Evolutionary conservation across 139 green algal genomes (phyloP).

Genomic region (Haematococcus sp.): DNA sequence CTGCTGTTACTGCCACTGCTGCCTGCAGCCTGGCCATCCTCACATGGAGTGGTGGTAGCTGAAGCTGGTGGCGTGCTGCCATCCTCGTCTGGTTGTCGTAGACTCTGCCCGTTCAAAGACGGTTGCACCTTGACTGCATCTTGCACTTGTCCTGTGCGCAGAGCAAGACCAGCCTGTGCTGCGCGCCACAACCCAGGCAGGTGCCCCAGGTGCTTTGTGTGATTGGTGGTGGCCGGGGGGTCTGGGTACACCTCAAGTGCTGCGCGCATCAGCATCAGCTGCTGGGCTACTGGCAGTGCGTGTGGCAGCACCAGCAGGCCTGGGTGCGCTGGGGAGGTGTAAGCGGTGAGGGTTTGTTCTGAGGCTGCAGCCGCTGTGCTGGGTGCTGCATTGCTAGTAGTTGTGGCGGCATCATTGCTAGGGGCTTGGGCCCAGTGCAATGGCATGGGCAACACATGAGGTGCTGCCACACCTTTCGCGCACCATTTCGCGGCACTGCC

Average conservation of each 20-base stretch:
- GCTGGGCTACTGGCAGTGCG: background rate
- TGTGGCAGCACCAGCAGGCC: constrained; percentile 3
- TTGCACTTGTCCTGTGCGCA: background rate
- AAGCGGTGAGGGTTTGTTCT: background rate
- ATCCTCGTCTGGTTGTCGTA: too few species aligned
- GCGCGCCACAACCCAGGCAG: background rate
- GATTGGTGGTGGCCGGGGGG: background rate
- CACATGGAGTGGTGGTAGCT: too few species aligned
- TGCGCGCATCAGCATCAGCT: constrained; percentile 1
- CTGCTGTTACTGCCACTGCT: constrained; percentile 6
- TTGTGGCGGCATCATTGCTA: too few species aligned
- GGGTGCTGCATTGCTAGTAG: too few species aligned
- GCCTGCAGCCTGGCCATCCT: background rate
- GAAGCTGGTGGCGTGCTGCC: too few species aligned
- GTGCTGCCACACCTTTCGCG: too few species aligned
- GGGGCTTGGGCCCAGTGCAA: too few species aligned
- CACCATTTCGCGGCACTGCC: too few species aligned
- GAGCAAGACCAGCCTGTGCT: background rate
- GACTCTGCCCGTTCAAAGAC: too few species aligned
- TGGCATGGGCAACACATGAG: too few species aligned
- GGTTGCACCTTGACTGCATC: background rate
- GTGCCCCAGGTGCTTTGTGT: background rate
- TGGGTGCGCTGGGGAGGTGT: constrained; percentile 1
- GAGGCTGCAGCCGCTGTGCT: too few species aligned
- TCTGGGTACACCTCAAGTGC: background rate